These are phyloP conservation scores for Plasmodium vivax DNA, from an alignment of 169 alveolate genomes.

Conservation along the genomic window DNA sequence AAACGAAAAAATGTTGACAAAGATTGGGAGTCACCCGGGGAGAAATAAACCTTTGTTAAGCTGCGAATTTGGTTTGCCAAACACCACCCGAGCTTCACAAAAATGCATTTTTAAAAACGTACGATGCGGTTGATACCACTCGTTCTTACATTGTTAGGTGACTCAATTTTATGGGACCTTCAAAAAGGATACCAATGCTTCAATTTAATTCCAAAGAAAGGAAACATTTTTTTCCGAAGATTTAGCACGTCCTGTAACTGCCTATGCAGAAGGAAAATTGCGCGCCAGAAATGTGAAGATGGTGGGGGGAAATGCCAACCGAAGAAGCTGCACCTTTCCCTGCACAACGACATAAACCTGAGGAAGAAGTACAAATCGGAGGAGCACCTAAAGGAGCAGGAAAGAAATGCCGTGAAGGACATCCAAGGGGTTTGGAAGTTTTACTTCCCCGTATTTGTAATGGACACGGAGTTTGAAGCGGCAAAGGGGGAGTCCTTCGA, in stretches of 20 bases:
- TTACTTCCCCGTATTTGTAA: conserved; percentile 51
- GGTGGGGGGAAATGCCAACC: not conserved
- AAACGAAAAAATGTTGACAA: not conserved
- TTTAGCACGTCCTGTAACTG: not conserved
- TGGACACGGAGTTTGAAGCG: conserved; percentile 60
- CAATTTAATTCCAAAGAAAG: conserved; percentile 6
- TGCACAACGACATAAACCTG: not conserved
- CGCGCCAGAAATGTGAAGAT: not conserved
- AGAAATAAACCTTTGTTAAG: not conserved
- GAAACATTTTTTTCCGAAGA: not conserved
- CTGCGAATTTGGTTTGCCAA: not conserved
- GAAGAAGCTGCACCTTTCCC: not conserved
- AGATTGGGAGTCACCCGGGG: not conserved
- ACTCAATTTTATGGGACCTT: conserved; percentile 23
- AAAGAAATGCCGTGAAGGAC: conserved; percentile 29
- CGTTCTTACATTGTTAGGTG: not conserved
- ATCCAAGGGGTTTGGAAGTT: conserved; percentile 76
- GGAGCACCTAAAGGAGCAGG: not conserved
- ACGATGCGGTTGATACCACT: conserved; percentile 39
- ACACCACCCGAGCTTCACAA: not conserved
- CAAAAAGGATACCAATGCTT: not conserved
- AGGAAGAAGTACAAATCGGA: not conserved
- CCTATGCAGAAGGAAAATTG: not conserved
- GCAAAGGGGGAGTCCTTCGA: conserved; percentile 22
- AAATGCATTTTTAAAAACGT: conserved; percentile 37